Evolutionary conservation across 345 rosid species (phyloP).

Genomic region (Linum lewisii): DNA sequence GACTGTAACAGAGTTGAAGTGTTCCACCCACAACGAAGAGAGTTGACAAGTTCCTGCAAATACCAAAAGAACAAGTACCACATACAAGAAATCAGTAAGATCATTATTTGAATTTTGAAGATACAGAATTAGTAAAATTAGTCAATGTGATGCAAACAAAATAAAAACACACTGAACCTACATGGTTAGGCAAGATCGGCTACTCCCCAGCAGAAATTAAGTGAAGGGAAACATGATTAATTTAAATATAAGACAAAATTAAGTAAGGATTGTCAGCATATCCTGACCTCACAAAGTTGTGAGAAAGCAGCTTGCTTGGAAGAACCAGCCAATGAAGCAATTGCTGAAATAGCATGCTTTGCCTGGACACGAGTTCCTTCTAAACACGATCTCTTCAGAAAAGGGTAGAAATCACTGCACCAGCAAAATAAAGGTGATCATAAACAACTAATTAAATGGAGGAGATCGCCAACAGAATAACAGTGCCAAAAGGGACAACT

Average conservation of each 20-base stretch:
- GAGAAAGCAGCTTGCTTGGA: constrained; percentile 30
- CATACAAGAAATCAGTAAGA: background rate
- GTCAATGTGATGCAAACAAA: background rate
- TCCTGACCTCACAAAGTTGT: constrained; percentile 60
- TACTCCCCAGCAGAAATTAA: background rate
- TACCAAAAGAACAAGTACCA: constrained; percentile 6
- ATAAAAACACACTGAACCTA: background rate
- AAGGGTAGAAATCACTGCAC: constrained; percentile 56
- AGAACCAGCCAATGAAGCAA: constrained; percentile 50
- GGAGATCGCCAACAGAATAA: background rate
- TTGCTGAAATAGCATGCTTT: constrained; percentile 75
- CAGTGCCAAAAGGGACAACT: background rate
- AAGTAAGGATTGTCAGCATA: constrained; percentile 8
- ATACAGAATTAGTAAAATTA: background rate
- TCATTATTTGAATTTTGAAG: background rate
- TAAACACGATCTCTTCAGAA: constrained; percentile 51
- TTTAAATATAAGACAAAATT: background rate
- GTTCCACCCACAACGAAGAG: constrained; percentile 44
- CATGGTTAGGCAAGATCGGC: background rate
- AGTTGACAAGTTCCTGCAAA: constrained; percentile 57
- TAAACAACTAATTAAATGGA: background rate
- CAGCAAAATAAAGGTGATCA: constrained; percentile 5
- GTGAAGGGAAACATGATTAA: background rate
- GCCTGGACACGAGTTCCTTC: constrained; percentile 80
- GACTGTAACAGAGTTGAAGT: constrained; percentile 80